A percentile compares a stretch with the other conserved stretches of the same genome.
phyloP scores from a whole-genome alignment of 768 basidiomycete genomes.

The Hypholoma fasciculare region DNA sequence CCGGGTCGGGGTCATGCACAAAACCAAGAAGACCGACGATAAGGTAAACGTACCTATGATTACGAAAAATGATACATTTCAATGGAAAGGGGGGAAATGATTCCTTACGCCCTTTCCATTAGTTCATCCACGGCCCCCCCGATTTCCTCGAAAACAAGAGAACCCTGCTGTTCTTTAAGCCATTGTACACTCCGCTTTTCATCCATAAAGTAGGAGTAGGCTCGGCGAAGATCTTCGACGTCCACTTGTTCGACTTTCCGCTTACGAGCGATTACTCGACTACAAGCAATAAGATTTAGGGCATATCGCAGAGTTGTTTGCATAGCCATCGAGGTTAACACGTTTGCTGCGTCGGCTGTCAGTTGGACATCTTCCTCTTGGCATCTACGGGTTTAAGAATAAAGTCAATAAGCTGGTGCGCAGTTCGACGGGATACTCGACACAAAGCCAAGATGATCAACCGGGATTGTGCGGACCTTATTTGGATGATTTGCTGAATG shows the following conservation, averaged over 20 bases:
- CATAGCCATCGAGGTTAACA: constrained; percentile 86
- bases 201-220: constrained; percentile 90
- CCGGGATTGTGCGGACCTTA: constrained; percentile 53
- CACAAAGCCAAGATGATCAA: background rate
- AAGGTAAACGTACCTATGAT: constrained; percentile 1
- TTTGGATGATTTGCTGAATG: constrained; percentile 89
- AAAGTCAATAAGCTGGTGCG: constrained; percentile 6
- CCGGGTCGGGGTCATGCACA: background rate
- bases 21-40: background rate
- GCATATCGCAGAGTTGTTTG: constrained; percentile 93
- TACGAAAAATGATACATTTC: constrained; percentile 3
- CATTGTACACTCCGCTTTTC: constrained; percentile 92
- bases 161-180: constrained; percentile 82
- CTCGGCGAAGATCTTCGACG: constrained; percentile 80
- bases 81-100: background rate
- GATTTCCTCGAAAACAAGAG: constrained; percentile 75
- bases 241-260: constrained; percentile 81
- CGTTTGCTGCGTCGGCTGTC: constrained; percentile 65
- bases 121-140: constrained; percentile 32
- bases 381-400: constrained; percentile 46
- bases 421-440: constrained; percentile 10
- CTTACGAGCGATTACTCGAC: constrained; percentile 81
- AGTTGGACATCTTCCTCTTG: constrained; percentile 96
- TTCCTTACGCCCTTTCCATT: constrained; percentile 19
- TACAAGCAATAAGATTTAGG: constrained; percentile 93